Percentiles rank a stretch among this genome's conserved stretches.
These are phyloP conservation scores for Penicillium griseofulvum DNA, from an alignment of 2,329 filamentous ascomycete species.

Conservation along the genomic window DNA sequence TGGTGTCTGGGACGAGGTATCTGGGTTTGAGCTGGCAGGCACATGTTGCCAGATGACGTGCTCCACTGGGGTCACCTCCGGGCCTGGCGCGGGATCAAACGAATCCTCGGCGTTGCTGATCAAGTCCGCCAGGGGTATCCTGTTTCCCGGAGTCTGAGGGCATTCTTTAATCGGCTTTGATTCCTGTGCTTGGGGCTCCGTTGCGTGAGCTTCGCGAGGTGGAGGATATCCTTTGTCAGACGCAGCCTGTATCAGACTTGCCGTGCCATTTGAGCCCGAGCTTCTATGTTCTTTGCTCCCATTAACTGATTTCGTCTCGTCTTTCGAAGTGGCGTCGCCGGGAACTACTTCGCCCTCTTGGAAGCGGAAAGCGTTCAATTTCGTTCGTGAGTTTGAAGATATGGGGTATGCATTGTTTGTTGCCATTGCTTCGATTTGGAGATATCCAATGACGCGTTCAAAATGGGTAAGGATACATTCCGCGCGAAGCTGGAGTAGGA, in stretches of 20 bases:
- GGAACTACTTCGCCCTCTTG: constrained; percentile 29
- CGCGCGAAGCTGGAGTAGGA: constrained; percentile 13
- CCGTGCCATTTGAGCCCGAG: constrained; percentile 37
- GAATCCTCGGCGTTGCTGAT: constrained; percentile 61
- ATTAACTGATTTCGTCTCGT: constrained; percentile 26
- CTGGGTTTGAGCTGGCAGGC: constrained; percentile 41
- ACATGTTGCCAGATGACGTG: constrained; percentile 59
- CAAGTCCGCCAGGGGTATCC: constrained; percentile 59
- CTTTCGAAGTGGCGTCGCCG: constrained; percentile 22
- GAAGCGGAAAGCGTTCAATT: constrained; percentile 57
- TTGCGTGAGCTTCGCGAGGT: constrained; percentile 16
- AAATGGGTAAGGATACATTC: constrained; percentile 28
- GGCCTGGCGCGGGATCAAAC: constrained; percentile 47
- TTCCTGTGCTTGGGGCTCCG: constrained; percentile 22
- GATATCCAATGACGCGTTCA: constrained; percentile 15
- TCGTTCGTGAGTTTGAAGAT: constrained; percentile 53
- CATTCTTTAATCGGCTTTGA: constrained; percentile 35
- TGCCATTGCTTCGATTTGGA: constrained; percentile 25
- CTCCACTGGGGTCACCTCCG: constrained; percentile 58
- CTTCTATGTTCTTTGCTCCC: constrained; percentile 48
- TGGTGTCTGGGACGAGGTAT: constrained; percentile 50
- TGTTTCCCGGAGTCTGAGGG: constrained; percentile 59
- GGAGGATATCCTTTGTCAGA: constrained; percentile 18
- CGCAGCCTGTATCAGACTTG: constrained; percentile 23
- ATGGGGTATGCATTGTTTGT: constrained; percentile 36